A percentile compares a stretch with the other conserved stretches of the same genome.
phyloP scores from a whole-genome alignment of 139 green algal species.

The Closterium sp. region DNA sequence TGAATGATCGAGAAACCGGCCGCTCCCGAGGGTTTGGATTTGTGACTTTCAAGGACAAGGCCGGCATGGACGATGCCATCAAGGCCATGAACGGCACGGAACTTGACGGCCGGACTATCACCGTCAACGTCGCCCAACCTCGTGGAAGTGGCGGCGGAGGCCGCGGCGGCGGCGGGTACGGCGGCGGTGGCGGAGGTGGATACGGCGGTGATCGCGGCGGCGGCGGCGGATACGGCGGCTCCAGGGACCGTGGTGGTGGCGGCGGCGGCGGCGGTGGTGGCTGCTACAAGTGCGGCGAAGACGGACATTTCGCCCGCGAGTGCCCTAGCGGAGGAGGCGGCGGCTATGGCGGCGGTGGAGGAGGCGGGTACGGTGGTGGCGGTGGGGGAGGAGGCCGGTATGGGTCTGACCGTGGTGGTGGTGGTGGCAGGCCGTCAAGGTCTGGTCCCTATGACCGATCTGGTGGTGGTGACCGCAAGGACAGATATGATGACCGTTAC shows the following conservation, averaged over 20 bases:
- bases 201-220: neutral
- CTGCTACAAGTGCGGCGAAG: neutral
- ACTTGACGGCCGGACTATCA: conserved; percentile 73
- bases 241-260: neutral
- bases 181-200: neutral
- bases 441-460: neutral
- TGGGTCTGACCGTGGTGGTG: neutral
- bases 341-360: neutral
- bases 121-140: conserved; percentile 70
- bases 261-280: neutral
- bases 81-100: conserved; percentile 70
- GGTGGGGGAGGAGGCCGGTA: neutral
- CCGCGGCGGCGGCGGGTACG: neutral
- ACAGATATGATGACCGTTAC: neutral
- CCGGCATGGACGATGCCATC: conserved; percentile 60
- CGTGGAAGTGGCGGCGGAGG: conserved; percentile 42
- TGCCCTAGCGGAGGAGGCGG: neutral
- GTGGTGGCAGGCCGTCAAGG: neutral
- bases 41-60: conserved; percentile 71
- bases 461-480: neutral
- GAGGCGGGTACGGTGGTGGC: neutral
- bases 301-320: neutral
- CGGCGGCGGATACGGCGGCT: neutral
- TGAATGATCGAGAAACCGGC: conserved; percentile 55
- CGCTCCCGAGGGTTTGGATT: conserved; percentile 83